phyloP scores from a whole-genome alignment of 108 stramenopile genomes.

The Cyclotella distinguenda region DNA sequence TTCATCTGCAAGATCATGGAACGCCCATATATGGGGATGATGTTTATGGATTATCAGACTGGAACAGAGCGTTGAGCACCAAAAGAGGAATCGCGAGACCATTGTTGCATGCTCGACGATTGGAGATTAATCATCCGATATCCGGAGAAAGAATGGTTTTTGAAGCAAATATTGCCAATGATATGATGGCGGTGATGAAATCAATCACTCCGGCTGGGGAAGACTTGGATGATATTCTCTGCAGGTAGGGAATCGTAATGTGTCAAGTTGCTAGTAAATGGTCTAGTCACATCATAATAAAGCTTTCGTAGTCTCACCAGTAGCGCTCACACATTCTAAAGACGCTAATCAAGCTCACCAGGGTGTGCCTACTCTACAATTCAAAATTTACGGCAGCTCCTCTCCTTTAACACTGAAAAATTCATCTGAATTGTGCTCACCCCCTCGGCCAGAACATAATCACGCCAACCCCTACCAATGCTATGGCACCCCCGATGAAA shows the following conservation, averaged over 20 bases:
- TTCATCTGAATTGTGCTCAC: constrained; percentile 20
- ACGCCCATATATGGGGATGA: constrained; percentile 96
- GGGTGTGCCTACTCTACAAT: too few relatives aligned
- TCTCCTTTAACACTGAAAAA: too few relatives aligned
- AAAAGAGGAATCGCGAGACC: constrained; percentile 81
- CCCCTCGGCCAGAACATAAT: constrained; percentile 75
- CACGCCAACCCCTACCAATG: constrained; percentile 61
- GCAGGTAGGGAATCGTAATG: too few relatives aligned
- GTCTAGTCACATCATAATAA: too few relatives aligned
- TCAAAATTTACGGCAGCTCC: too few relatives aligned
- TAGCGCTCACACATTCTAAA: too few relatives aligned
- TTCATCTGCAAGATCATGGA: constrained; percentile 90
- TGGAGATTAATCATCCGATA: constrained; percentile 88
- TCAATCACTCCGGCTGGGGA: constrained; percentile 61
- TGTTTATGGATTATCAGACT: constrained; percentile 89
- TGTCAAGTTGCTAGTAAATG: too few relatives aligned
- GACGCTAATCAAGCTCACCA: too few relatives aligned
- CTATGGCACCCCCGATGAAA: constrained; percentile 60
- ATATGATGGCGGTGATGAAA: constrained; percentile 73
- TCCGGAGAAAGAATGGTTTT: constrained; percentile 83
- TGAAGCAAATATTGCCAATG: constrained; percentile 80
- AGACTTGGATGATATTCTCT: not conserved
- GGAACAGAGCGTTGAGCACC: constrained; percentile 78
- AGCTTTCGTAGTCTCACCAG: too few relatives aligned
- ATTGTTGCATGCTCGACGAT: constrained; percentile 84